Percentiles rank a stretch among this genome's conserved stretches.
Conservation (phyloP, 179 eudicot species). For the Dionaea muscipula region DNA sequence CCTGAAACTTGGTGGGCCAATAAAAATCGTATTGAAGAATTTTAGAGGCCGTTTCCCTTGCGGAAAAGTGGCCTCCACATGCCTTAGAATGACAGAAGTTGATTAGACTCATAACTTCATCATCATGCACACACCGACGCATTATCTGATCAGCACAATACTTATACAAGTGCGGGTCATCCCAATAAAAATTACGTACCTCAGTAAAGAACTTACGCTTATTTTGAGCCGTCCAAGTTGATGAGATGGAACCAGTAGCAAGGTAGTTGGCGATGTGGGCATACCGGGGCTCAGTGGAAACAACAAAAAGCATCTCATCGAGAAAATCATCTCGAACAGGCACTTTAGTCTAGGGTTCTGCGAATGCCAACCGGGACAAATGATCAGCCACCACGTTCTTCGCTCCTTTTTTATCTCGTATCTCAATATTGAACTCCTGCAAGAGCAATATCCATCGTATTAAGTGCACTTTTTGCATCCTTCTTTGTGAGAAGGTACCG, state of each 20-base stretch:
- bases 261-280: neutral
- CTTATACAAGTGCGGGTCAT: slow-evolving; percentile 1
- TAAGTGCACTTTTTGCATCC: neutral
- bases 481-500: neutral
- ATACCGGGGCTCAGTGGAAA: neutral
- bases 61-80: neutral
- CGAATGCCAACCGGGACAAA: neutral
- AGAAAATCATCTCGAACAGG: neutral
- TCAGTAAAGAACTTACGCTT: neutral
- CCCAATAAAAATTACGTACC: neutral
- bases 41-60: neutral
- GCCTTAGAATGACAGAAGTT: neutral
- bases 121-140: neutral
- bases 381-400: neutral
- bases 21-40: neutral
- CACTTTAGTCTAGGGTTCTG: neutral
- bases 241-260: too few species aligned
- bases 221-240: neutral
- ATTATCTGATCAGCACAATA: neutral
- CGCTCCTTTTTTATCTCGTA: neutral
- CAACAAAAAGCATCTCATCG: neutral
- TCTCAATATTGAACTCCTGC: neutral
- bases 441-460: neutral
- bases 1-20: neutral
- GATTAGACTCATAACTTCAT: neutral